These are phyloP conservation scores for Candida suzukii DNA, from an alignment of 805 yeast species.

Conservation along the genomic window DNA sequence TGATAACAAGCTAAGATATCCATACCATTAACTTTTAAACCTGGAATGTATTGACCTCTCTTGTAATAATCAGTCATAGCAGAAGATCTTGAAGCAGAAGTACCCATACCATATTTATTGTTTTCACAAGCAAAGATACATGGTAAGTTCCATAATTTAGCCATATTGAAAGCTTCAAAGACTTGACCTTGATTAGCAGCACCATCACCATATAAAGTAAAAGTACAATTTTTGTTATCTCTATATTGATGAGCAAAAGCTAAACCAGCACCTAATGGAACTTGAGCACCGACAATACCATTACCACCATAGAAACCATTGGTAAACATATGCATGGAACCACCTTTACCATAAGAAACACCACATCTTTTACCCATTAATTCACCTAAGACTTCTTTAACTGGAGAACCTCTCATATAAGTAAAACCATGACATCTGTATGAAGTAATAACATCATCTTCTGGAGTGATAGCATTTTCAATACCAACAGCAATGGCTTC, in stretches of 20 bases:
- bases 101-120: slow-evolving; percentile 99
- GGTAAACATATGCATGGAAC: slow-evolving; percentile 98
- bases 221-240: slow-evolving; percentile 71
- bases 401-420: slow-evolving; percentile 91
- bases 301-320: slow-evolving; percentile 97
- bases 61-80: slow-evolving; percentile 95
- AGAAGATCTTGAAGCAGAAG: slow-evolving; percentile 93
- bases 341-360: slow-evolving; percentile 97
- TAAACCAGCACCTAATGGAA: slow-evolving; percentile 95
- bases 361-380: slow-evolving; percentile 95
- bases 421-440: slow-evolving; percentile 99
- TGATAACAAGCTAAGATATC: slow-evolving; percentile 92
- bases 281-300: slow-evolving; percentile 99
- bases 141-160: slow-evolving; percentile 96
- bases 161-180: slow-evolving; percentile 97
- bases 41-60: slow-evolving; percentile 99
- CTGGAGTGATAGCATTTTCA: slow-evolving; percentile 81
- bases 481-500: slow-evolving; percentile 99
- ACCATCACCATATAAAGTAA: slow-evolving; percentile 96
- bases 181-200: slow-evolving; percentile 99
- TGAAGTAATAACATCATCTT: slow-evolving; percentile 90
- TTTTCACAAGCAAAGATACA: slow-evolving; percentile 94
- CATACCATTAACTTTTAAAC: slow-evolving; percentile 98
- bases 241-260: slow-evolving; percentile 98
- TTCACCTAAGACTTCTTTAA: slow-evolving; percentile 86